A percentile compares a stretch with the other conserved stretches of the same genome.
Evolutionary conservation across 2,329 filamentous ascomycete species (phyloP).

Genomic region (Arthroderma sp.): DNA sequence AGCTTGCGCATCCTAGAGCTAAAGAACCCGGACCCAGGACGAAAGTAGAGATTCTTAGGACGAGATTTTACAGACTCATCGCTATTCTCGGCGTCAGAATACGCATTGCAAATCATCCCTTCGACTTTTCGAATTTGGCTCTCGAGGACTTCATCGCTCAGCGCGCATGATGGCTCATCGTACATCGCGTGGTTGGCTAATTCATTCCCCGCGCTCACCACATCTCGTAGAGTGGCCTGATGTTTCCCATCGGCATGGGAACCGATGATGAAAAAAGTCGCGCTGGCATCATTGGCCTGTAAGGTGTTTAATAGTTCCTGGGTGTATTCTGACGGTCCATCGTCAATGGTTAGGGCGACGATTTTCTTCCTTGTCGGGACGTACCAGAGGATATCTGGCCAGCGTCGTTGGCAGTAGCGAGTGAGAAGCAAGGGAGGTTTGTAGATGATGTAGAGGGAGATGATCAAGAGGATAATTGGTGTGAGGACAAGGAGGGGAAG

Average conservation of each 20-base stretch:
- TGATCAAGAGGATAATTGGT: conserved; percentile 1
- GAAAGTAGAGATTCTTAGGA: conserved; percentile 50
- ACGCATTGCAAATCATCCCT: conserved; percentile 43
- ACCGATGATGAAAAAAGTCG: conserved; percentile 85
- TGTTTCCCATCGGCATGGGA: conserved; percentile 47
- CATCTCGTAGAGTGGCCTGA: conserved; percentile 37
- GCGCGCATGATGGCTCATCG: conserved; percentile 59
- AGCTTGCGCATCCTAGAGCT: conserved; percentile 53
- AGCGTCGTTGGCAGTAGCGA: conserved; percentile 53
- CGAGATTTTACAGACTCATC: conserved; percentile 16
- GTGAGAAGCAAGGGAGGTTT: conserved; percentile 65
- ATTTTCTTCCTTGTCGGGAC: conserved; percentile 45
- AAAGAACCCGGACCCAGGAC: conserved; percentile 77
- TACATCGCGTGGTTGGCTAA: conserved; percentile 82
- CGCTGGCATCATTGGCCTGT: conserved; percentile 51
- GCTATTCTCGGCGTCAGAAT: conserved; percentile 30
- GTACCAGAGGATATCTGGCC: conserved; percentile 70
- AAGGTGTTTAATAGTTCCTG: conserved; percentile 55
- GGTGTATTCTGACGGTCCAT: conserved; percentile 65
- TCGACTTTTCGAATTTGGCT: conserved; percentile 55
- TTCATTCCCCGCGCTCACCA: conserved; percentile 54
- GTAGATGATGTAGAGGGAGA: conserved; percentile 59
- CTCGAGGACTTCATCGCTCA: conserved; percentile 47
- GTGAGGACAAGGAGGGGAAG: conserved; percentile 1
- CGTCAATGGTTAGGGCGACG: conserved; percentile 75